phyloP scores from a whole-genome alignment of 75 land plant genomes.

The Isoetes taiwanensis region DNA sequence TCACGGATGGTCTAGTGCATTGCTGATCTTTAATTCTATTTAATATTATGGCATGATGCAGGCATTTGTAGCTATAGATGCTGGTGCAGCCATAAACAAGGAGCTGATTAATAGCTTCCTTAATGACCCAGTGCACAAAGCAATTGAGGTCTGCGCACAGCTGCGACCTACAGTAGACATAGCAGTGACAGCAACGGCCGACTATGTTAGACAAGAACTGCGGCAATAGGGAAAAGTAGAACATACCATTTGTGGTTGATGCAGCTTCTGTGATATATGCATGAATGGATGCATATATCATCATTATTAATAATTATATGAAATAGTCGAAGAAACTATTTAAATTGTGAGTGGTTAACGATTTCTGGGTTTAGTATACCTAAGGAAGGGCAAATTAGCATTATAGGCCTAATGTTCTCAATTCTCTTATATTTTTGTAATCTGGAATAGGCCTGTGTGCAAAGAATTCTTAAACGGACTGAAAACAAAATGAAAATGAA shows the following conservation, averaged over 20 bases:
- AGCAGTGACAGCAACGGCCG: constrained; percentile 82
- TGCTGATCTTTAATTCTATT: not conserved
- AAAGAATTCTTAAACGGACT: no score
- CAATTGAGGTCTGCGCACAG: constrained; percentile 69
- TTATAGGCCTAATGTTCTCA: no score
- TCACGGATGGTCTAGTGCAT: not conserved
- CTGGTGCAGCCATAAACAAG: constrained; percentile 42
- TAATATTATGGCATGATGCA: constrained; percentile 3
- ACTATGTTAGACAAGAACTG: constrained; percentile 83
- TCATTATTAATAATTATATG: no score
- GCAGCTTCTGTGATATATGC: no score
- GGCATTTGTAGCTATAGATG: constrained; percentile 80
- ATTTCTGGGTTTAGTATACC: no score
- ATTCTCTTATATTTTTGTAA: no score
- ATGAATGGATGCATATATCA: no score
- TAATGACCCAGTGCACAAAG: constrained; percentile 75
- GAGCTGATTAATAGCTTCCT: constrained; percentile 78
- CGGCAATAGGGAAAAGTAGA: constrained; percentile 28
- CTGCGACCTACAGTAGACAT: constrained; percentile 87
- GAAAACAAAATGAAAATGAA: no score
- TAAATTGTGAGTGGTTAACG: no score
- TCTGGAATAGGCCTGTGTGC: no score
- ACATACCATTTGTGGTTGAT: not conserved
- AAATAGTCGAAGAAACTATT: no score
- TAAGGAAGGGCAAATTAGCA: no score